Evolutionary conservation across 2,329 filamentous ascomycete genomes (phyloP).

Genomic region (Malbranchea zuffiana): DNA sequence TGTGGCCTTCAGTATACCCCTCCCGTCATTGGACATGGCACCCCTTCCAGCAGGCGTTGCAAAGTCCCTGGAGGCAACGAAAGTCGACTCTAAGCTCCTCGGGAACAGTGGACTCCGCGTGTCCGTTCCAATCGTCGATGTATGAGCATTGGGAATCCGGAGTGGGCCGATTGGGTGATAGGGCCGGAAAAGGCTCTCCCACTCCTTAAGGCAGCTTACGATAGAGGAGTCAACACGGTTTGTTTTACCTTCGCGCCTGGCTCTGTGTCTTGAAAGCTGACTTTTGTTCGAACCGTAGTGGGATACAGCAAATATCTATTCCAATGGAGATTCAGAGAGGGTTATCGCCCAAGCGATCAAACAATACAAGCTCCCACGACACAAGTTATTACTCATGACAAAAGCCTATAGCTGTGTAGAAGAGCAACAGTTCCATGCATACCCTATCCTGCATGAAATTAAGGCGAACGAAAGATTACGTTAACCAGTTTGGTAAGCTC

Average conservation of each 20-base stretch:
- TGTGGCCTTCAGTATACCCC: too few relatives aligned
- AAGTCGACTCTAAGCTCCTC: constrained; percentile 40
- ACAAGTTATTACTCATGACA: constrained; percentile 47
- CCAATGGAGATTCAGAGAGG: constrained; percentile 45
- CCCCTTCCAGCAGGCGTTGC: constrained; percentile 5
- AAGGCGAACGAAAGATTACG: constrained; percentile 41
- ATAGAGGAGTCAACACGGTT: constrained; percentile 16
- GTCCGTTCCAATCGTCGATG: constrained; percentile 44
- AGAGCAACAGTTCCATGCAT: constrained; percentile 24
- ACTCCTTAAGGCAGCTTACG: constrained; percentile 16
- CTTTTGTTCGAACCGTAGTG: too few relatives aligned
- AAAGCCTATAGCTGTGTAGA: constrained; percentile 41
- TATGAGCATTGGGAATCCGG: constrained; percentile 31
- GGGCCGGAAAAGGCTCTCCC: constrained; percentile 15
- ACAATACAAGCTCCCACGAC: constrained; percentile 46
- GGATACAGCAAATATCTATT: constrained; percentile 39
- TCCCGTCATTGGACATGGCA: too few relatives aligned
- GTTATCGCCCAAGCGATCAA: constrained; percentile 48
- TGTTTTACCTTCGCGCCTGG: neutral
- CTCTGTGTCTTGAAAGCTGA: too few relatives aligned
- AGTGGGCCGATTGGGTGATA: constrained; percentile 13
- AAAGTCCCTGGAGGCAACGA: constrained; percentile 33
- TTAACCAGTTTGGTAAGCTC: constrained; percentile 29
- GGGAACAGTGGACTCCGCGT: constrained; percentile 42
- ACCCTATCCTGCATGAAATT: constrained; percentile 28